A percentile compares a stretch with the other conserved stretches of the same genome.
These are phyloP conservation scores for Nepenthes alata DNA, from an alignment of 179 eudicot species.

Conservation along the genomic window DNA sequence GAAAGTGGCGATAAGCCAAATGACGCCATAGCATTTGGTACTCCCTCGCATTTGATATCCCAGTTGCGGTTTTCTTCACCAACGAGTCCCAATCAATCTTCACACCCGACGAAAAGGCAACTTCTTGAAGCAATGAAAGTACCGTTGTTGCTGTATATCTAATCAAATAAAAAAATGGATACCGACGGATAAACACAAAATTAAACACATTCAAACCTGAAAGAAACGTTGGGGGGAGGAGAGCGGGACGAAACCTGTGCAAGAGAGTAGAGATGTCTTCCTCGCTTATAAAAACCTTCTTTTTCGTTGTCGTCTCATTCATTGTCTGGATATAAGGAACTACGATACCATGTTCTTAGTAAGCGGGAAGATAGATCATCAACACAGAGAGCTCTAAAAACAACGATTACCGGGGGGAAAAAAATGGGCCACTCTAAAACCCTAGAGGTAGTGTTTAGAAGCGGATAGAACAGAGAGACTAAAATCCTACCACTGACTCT, in stretches of 20 bases:
- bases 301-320: conserved; percentile 21
- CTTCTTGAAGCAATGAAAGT: conserved; percentile 56
- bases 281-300: conserved; percentile 29
- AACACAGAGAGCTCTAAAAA: too few relatives aligned
- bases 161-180: background rate
- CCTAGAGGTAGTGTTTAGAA: conserved; percentile 8
- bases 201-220: background rate
- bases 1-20: conserved; percentile 52
- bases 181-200: background rate
- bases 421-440: conserved; percentile 5
- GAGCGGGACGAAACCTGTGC: conserved; percentile 25
- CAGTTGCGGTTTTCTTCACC: conserved; percentile 54
- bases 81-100: conserved; percentile 67
- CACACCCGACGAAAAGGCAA: conserved; percentile 30
- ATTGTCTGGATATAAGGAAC: conserved; percentile 1
- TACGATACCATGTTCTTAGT: too few relatives aligned
- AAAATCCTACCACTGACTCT: conserved; percentile 1
- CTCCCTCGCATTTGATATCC: conserved; percentile 60
- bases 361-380: too few relatives aligned
- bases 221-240: background rate
- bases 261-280: conserved; percentile 33
- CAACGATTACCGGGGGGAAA: background rate
- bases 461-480: background rate
- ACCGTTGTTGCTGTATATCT: conserved; percentile 61
- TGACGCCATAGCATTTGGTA: conserved; percentile 90